These are phyloP conservation scores for Fusarium subtropicale DNA, from an alignment of 2,329 filamentous ascomycete species.

Conservation along the genomic window DNA sequence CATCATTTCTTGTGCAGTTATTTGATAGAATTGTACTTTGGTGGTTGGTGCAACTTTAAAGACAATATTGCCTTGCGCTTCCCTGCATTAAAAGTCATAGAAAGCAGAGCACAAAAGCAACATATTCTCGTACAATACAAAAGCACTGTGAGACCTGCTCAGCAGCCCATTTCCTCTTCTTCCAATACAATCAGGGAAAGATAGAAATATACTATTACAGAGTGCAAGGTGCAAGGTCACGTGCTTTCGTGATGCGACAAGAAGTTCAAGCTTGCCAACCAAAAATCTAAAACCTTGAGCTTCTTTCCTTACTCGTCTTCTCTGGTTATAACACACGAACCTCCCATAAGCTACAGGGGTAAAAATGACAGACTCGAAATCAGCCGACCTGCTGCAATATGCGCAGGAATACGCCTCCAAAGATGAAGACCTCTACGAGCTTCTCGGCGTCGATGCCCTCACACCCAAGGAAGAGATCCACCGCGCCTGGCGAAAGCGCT, in stretches of 20 bases:
- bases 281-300: neutral
- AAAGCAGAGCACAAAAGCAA: too few species aligned
- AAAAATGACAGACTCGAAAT: constrained; percentile 51
- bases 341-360: neutral
- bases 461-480: constrained; percentile 79
- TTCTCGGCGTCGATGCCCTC: constrained; percentile 75
- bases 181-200: too few species aligned
- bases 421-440: constrained; percentile 80
- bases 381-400: constrained; percentile 63
- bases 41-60: too few species aligned
- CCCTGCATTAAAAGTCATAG: too few species aligned
- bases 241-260: constrained; percentile 35
- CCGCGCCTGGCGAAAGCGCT: constrained; percentile 84
- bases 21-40: neutral
- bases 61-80: too few species aligned
- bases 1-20: too few species aligned
- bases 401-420: constrained; percentile 70
- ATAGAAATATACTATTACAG: too few species aligned
- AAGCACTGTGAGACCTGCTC: too few species aligned
- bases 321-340: neutral
- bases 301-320: neutral
- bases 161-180: too few species aligned
- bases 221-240: constrained; percentile 17
- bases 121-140: too few species aligned
- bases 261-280: constrained; percentile 6